Evolutionary conservation across 1,139 yeast genomes (phyloP), one percentile per base, ranked within the genome.

Genomic region (Yarrowia galli): DNA sequence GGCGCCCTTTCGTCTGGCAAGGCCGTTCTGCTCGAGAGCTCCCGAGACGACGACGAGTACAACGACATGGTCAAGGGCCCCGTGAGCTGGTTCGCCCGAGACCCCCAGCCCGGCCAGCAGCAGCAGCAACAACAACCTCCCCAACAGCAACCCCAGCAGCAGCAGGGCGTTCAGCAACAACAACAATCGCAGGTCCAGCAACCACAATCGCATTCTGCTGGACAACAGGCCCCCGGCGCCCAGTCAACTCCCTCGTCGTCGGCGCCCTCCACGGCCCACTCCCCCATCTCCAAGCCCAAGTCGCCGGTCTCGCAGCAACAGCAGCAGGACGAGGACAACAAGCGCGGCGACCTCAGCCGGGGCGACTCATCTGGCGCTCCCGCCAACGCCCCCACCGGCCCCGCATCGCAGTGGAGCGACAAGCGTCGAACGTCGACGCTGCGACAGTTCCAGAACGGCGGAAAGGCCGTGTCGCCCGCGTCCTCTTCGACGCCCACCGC

Each of bases 51-150:
- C 51, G 63, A 63, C 42, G 56, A 49, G 45, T 56, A 22, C 63
- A 61, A 54, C 67, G 58, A 53, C 66, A 65, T 61, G 54, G 66
- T 61, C 46, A 61, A 61, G 46, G 66, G 66, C 3, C 56, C 66
- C 25, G 66, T 61, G 22, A 46, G 56, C 8, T 61, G 66, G 66
- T 61, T 61, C 22, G 7, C 65, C 10, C 32, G 65, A 1, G 51
- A 43, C 20, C 65, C 65, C 16, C 54, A 25, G 18, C 42, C 49
- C 4, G 32, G 35, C n/a, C 65, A 56, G 40, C 68, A 58, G 49
- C 69, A 68, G 51, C 69, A 60, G 43, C 69, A 56, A 16, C 66
- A 60, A 15, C 15, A 10, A 0, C 65, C 25, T 32, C 16, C n/a
- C 23, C 43, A 35, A 15, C 58, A 53, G 48, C 38, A 23, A 12